phyloP scores from a whole-genome alignment of 805 yeast genomes.

The Candida khao-thaluensis region DNA sequence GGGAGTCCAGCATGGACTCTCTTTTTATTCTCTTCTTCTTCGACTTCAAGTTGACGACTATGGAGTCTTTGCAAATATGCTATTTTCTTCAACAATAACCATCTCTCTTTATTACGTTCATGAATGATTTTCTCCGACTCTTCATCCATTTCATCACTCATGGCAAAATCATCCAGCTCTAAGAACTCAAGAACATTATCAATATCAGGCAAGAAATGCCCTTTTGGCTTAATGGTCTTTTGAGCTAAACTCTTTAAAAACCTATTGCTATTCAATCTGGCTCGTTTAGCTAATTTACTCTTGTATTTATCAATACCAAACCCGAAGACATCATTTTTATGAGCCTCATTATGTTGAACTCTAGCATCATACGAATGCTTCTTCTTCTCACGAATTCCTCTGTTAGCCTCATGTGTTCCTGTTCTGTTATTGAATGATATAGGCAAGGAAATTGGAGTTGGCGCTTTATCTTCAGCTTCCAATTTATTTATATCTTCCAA shows the following conservation, averaged over 20 bases:
- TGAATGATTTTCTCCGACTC: constrained; percentile 39
- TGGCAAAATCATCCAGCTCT: constrained; percentile 40
- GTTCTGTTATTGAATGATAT: constrained; percentile 85
- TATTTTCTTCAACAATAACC: constrained; percentile 69
- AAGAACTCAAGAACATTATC: constrained; percentile 59
- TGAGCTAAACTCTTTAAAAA: constrained; percentile 58
- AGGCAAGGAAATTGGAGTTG: constrained; percentile 37
- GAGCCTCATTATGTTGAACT: constrained; percentile 63
- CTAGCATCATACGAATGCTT: constrained; percentile 79
- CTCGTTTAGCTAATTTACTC: constrained; percentile 42
- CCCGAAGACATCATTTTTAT: constrained; percentile 74
- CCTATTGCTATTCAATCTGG: constrained; percentile 52
- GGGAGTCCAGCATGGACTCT: constrained; percentile 35
- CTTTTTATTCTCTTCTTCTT: constrained; percentile 38
- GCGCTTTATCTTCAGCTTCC: constrained; percentile 24
- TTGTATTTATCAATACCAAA: constrained; percentile 67
- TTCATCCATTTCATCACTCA: constrained; percentile 35
- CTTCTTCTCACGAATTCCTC: constrained; percentile 82
- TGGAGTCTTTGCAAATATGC: constrained; percentile 68
- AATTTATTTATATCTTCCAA: constrained; percentile 28
- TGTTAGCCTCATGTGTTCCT: constrained; percentile 69
- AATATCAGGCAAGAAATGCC: constrained; percentile 51
- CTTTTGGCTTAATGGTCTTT: constrained; percentile 39
- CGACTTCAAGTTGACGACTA: constrained; percentile 45
- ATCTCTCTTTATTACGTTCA: constrained; percentile 54